These are phyloP conservation scores for Stachybotrys elegans DNA, from an alignment of 2,329 filamentous ascomycete species.

Conservation along the genomic window DNA sequence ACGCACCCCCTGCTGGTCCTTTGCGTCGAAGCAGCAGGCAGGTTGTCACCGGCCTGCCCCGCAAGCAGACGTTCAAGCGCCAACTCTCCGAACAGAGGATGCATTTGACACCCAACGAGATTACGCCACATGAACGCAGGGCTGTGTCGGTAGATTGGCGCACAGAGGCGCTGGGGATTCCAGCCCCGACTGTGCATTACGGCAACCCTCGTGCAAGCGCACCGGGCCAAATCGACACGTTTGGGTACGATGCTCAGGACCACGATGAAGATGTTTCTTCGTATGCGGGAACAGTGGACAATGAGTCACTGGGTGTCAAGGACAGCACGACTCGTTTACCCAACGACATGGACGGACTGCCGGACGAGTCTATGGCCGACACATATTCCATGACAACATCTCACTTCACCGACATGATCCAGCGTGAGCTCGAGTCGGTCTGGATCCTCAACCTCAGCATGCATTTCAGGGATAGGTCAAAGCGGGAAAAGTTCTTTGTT, in stretches of 20 bases:
- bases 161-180: slow-evolving; percentile 26
- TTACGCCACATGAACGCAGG: slow-evolving; percentile 62
- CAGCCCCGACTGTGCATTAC: slow-evolving; percentile 14
- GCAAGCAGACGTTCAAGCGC: slow-evolving; percentile 73
- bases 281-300: slow-evolving; percentile 6
- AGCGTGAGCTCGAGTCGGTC: slow-evolving; percentile 75
- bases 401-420: slow-evolving; percentile 59
- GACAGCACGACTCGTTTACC: neutral
- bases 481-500: slow-evolving; percentile 95
- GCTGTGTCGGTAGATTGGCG: slow-evolving; percentile 62
- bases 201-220: slow-evolving; percentile 41
- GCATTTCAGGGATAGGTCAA: slow-evolving; percentile 92
- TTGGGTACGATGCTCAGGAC: slow-evolving; percentile 12
- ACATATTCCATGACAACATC: slow-evolving; percentile 44
- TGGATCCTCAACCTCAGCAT: slow-evolving; percentile 99
- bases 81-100: slow-evolving; percentile 77
- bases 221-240: slow-evolving; percentile 35
- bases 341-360: slow-evolving; percentile 5
- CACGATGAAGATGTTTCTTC: slow-evolving; percentile 13
- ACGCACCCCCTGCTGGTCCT: slow-evolving; percentile 26
- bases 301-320: neutral
- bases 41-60: slow-evolving; percentile 74
- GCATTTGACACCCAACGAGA: slow-evolving; percentile 62
- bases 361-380: slow-evolving; percentile 32
- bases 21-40: slow-evolving; percentile 45